Conservation (phyloP, 2,329 filamentous ascomycete genomes). For the Balansia obtecta region DNA sequence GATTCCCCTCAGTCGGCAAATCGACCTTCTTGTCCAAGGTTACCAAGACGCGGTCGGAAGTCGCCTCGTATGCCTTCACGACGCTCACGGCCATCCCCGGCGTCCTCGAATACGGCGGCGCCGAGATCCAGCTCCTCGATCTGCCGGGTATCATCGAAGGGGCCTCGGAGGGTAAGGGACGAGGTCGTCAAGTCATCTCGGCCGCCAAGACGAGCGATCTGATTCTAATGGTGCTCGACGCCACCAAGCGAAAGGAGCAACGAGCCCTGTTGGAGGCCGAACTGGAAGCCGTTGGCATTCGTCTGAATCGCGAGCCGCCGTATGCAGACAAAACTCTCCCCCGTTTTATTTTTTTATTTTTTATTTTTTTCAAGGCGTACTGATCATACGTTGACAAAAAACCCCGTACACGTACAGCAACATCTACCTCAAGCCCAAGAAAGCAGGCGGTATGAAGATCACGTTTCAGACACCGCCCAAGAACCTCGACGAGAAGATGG, state of each 20-base stretch:
- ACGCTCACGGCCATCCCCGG: conserved; percentile 95
- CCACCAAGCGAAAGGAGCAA: conserved; percentile 93
- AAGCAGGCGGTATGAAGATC: conserved; percentile 97
- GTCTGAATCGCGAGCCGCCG: conserved; percentile 84
- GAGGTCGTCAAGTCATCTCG: conserved; percentile 92
- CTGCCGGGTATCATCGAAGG: conserved; percentile 97
- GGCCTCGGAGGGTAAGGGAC: conserved; percentile 86
- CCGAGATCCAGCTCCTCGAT: conserved; percentile 96
- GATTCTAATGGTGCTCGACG: conserved; percentile 93
- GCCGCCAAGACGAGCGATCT: conserved; percentile 97
- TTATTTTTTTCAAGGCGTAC: too few species aligned
- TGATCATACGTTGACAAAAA: background rate
- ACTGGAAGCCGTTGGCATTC: conserved; percentile 87
- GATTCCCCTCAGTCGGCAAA: conserved; percentile 98
- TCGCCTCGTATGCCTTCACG: conserved; percentile 94
- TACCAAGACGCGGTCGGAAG: conserved; percentile 93
- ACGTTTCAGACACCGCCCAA: conserved; percentile 87
- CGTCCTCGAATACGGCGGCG: conserved; percentile 92
- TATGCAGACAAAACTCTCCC: conserved; percentile 29
- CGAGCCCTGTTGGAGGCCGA: conserved; percentile 80
- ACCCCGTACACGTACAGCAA: conserved; percentile 63
- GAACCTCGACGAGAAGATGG: conserved; percentile 89
- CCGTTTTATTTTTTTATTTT: too few species aligned
- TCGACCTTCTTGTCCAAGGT: conserved; percentile 98
- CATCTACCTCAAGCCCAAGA: conserved; percentile 93